Percentiles rank a stretch among this genome's conserved stretches.
Conservation (phyloP, 306 rosid genomes). For the Argentina anserina region DNA sequence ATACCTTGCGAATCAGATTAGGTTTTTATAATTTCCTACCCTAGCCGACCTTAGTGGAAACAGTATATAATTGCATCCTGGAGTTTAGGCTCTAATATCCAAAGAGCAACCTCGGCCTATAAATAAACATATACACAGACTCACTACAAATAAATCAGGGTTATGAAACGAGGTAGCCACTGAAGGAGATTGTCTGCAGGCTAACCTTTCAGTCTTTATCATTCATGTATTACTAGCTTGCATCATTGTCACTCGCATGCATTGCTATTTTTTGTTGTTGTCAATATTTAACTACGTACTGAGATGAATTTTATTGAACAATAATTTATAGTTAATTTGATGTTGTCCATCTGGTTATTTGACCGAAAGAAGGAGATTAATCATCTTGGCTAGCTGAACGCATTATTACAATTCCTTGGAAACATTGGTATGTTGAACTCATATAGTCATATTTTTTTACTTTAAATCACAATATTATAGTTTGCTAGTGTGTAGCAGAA, state of each 20-base stretch:
- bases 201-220: background rate
- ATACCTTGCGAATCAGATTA: background rate
- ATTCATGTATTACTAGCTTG: background rate
- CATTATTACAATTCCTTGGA: background rate
- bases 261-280: background rate
- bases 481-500: too few species aligned
- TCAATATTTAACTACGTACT: background rate
- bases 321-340: background rate
- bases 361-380: background rate
- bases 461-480: too few species aligned
- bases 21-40: background rate
- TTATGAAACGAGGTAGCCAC: background rate
- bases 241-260: background rate
- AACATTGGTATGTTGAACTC: background rate
- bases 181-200: background rate
- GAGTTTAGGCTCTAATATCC: background rate
- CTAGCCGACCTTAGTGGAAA: conserved; percentile 8
- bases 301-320: background rate
- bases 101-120: background rate
- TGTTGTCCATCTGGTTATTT: background rate
- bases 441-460: background rate
- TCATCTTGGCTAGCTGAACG: background rate
- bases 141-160: background rate
- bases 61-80: conserved; percentile 21
- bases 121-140: background rate